Percentiles rank a stretch among this genome's conserved stretches.
Conservation (phyloP, 139 green algal species). For the Chlorella sp. region DNA sequence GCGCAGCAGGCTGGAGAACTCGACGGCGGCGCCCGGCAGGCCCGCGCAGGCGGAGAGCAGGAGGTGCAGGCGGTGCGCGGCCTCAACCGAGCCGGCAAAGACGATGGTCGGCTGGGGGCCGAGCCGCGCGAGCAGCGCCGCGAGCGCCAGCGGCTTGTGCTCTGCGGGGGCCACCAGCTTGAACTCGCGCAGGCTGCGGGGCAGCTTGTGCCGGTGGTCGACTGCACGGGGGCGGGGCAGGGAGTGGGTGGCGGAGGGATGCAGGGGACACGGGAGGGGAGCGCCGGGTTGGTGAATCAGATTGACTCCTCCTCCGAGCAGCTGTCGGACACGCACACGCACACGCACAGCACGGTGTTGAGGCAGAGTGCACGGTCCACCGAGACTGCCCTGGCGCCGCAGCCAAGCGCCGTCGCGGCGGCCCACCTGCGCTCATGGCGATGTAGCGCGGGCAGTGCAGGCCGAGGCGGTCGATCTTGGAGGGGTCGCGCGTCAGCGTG, state of each 20-base stretch:
- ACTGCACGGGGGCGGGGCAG: background rate
- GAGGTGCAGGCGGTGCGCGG: constrained; percentile 58
- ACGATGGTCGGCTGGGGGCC: constrained; percentile 63
- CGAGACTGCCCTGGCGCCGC: too few species aligned
- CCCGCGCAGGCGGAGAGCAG: constrained; percentile 31
- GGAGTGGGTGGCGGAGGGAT: too few species aligned
- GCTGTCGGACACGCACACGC: too few species aligned
- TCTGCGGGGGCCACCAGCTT: constrained; percentile 70
- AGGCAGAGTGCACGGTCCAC: too few species aligned
- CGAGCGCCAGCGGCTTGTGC: constrained; percentile 72
- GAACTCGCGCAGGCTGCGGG: constrained; percentile 69
- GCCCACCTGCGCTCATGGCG: constrained; percentile 40
- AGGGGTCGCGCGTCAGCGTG: constrained; percentile 89
- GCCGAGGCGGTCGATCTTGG: constrained; percentile 76
- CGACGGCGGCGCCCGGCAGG: constrained; percentile 28
- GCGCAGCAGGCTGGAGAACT: constrained; percentile 58
- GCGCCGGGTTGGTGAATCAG: background rate
- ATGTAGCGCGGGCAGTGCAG: constrained; percentile 84
- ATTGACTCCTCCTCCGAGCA: too few species aligned
- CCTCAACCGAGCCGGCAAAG: constrained; percentile 85
- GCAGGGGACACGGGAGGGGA: background rate
- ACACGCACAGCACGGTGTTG: too few species aligned
- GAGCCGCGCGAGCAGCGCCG: constrained; percentile 70
- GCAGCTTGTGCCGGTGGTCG: constrained; percentile 67
- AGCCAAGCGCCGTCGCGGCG: background rate